Evolutionary conservation across 1,284 basidiomycete species (phyloP), one percentile per base, ranked within the genome.

Genomic region (Ceratobasidium papillatum): DNA sequence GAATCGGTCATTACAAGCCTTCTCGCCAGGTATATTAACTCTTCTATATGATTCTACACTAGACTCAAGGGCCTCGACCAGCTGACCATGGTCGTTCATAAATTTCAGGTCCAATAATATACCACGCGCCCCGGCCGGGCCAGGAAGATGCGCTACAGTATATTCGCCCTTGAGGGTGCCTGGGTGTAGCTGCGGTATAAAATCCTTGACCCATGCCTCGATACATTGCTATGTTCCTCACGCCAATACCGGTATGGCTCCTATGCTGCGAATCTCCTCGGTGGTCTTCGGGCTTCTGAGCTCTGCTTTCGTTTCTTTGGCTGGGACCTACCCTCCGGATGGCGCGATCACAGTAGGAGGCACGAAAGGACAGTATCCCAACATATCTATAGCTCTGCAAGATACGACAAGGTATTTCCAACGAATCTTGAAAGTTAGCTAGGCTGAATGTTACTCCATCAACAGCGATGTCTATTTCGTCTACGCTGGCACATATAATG

Each of bases 401-500:
- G 69, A 72, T n/a, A 62, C 58, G 17, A 49, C 69, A 19, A 62
- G 58, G 69, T 62, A 22, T 1, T 7, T 38, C 9, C 36, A n/a
- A 8, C 30, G 14, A 59, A 30, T 27, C 8, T 12, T 9, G 1
- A 45, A 27, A 62, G 2, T 17, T 43, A 19, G 22, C 5, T 56
- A 47, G 4, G 19, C 19, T 47, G 8, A 47, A 11, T n/a, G 9
- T 19, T 36, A 34, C 3, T 3, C 56, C 32, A 34, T 34, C 14
- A 47, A 25, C n/a, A 74, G 76, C 49, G 47, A 76, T 75, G 56
- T 74, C n/a, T 74, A 75, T 56, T 78, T 74, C 61, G 64, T 78
- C 41, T 78, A 77, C 64, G 62, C 76, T 41, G 77, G 77, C 27
- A 78, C 77, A 25, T 76, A 76, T 36, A 77, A 66, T 19, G 71